Base-by-base conservation (phyloP, 1,284 basidiomycete species). In the Malassezia pachydermatis region DNA sequence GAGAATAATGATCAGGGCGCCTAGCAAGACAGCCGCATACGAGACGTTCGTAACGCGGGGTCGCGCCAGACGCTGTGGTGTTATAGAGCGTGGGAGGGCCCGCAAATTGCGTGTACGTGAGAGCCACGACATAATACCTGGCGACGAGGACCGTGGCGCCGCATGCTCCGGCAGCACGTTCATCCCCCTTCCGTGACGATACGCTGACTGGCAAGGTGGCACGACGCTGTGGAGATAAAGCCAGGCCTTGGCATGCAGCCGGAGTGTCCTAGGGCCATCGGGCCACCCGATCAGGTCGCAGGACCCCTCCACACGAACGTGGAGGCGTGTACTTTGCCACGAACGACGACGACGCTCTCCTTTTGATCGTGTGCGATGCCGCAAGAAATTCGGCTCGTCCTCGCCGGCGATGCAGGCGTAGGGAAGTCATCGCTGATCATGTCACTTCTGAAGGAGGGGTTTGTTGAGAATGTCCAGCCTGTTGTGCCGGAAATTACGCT, bases 321-420 rank as follows among this genome's bases (percentile, higher is more conserved):
- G n/a, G n/a, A 14, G 34, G 34, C 39, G 19, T 20, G 16, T 14
- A 41, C 16, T 11, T 2, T n/a, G 29, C 2, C 11, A 30, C 29
- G 29, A 30, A 30, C 29, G 16, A 16, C 17, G 7, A 11, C 22
- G 22, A 19, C 36, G 13, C 36, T 11, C 24, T 23, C n/a, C 17
- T 3, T 28, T 19, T 29, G 8, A 29, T 29, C 28, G 4, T 11
- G 19, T 27, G 39, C 24, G 34, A 88, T 87, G 84, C 78, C 84
- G 70, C 81, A 84, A 73, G 86, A 89, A 79, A 84, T 89, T 44
- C 81, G 89, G 61, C 89, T 94, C 70, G 81, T 92, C 58, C 79
- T 95, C 65, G 87, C 92, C 54, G 89, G 89, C 58, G 90, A 95
- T 74, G 86, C 86, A 84, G 67, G 70, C 79, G 74, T 63, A 44